These are phyloP conservation scores for Dalbergia cochinchinensis DNA, from an alignment of 306 rosid genomes.

Conservation along the genomic window DNA sequence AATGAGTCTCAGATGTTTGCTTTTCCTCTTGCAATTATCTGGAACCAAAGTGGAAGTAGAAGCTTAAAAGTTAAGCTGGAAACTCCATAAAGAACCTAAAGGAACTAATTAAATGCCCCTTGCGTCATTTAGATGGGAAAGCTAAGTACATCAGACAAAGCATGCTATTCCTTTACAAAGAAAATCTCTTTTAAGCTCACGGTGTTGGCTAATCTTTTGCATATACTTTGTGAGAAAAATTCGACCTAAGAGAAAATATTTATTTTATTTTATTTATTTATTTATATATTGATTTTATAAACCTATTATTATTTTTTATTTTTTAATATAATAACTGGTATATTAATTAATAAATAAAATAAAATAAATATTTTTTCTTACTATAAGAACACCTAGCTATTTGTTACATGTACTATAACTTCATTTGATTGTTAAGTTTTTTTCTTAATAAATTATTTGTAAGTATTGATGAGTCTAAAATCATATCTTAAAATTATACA, in stretches of 20 bases:
- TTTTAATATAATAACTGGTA: too few species aligned
- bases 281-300: too few species aligned
- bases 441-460: background rate
- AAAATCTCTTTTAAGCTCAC: slow-evolving; percentile 7
- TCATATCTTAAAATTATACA: background rate
- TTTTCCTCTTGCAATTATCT: slow-evolving; percentile 27
- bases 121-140: slow-evolving; percentile 36
- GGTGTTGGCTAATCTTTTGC: background rate
- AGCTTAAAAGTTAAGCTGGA: slow-evolving; percentile 8
- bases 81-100: slow-evolving; percentile 38
- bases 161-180: slow-evolving; percentile 28
- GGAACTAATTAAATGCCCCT: slow-evolving; percentile 36
- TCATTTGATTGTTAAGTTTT: background rate
- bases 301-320: too few species aligned
- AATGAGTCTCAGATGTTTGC: background rate
- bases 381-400: too few species aligned
- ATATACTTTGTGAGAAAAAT: background rate
- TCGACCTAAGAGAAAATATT: too few species aligned
- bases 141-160: slow-evolving; percentile 24
- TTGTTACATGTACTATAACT: background rate
- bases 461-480: background rate
- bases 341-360: too few species aligned
- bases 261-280: too few species aligned
- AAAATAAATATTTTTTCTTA: too few species aligned
- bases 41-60: slow-evolving; percentile 31